Evolutionary conservation across 345 rosid genomes (phyloP).

Genomic region (Stellera chamaejasme): DNA sequence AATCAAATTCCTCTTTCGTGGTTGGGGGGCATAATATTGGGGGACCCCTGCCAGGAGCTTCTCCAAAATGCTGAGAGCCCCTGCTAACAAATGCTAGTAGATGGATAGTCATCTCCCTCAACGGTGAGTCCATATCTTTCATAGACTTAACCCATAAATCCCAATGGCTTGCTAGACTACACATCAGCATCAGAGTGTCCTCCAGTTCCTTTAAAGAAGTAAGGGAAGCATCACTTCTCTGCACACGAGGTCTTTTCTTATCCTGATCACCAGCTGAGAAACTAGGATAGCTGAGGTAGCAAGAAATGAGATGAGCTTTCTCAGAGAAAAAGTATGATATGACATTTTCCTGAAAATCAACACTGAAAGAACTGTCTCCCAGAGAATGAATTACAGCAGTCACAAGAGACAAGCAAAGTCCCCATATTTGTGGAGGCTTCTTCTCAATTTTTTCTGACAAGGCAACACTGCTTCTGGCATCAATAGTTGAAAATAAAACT

Average conservation of each 20-base stretch:
- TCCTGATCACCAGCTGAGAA: slow-evolving; percentile 56
- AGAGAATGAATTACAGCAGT: slow-evolving; percentile 69
- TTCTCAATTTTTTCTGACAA: slow-evolving; percentile 40
- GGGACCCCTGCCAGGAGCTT: slow-evolving; percentile 33
- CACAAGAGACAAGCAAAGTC: slow-evolving; percentile 74
- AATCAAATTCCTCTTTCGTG: slow-evolving; percentile 57
- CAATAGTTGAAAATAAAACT: slow-evolving; percentile 40
- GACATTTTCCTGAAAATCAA: slow-evolving; percentile 45
- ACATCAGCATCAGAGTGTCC: slow-evolving; percentile 77
- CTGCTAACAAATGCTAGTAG: slow-evolving; percentile 78
- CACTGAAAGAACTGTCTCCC: slow-evolving; percentile 39
- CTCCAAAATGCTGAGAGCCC: slow-evolving; percentile 58
- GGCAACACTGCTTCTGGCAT: slow-evolving; percentile 24
- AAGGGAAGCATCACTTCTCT: slow-evolving; percentile 54
- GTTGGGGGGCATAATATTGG: slow-evolving; percentile 58
- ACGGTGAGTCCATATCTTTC: slow-evolving; percentile 68
- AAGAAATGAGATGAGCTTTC: slow-evolving; percentile 57
- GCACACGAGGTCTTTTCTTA: slow-evolving; percentile 62
- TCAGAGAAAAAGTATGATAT: slow-evolving; percentile 65
- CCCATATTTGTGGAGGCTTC: slow-evolving; percentile 59
- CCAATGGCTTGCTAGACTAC: slow-evolving; percentile 59
- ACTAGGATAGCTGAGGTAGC: slow-evolving; percentile 60
- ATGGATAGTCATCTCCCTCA: slow-evolving; percentile 78
- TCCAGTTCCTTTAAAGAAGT: slow-evolving; percentile 68
- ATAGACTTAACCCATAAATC: slow-evolving; percentile 62